A percentile compares a stretch with the other conserved stretches of the same genome.
phyloP scores from a whole-genome alignment of 768 basidiomycete species.

The Daedaleopsis sinensis region DNA sequence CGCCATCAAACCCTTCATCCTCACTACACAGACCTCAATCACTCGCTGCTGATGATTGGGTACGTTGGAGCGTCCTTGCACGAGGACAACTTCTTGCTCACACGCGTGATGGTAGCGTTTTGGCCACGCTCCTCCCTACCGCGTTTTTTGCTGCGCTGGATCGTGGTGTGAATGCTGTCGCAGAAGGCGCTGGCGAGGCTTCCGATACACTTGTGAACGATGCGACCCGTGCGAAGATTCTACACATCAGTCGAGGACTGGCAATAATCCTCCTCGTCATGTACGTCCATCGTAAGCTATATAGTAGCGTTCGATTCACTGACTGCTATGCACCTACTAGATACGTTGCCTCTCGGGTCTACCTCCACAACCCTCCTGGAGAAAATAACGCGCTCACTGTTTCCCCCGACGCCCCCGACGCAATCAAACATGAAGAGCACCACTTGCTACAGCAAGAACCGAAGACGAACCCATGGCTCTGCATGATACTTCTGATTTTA shows the following conservation, averaged over 20 bases:
- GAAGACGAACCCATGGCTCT: slow-evolving; percentile 65
- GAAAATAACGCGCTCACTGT: slow-evolving; percentile 47
- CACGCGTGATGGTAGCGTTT: slow-evolving; percentile 43
- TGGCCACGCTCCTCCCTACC: slow-evolving; percentile 64
- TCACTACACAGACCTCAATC: slow-evolving; percentile 66
- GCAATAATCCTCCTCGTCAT: slow-evolving; percentile 63
- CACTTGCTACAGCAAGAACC: slow-evolving; percentile 53
- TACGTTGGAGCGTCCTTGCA: slow-evolving; percentile 28
- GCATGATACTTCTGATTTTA: slow-evolving; percentile 51
- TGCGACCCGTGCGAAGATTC: slow-evolving; percentile 46
- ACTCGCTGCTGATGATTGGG: slow-evolving; percentile 71
- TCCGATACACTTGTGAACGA: slow-evolving; percentile 43
- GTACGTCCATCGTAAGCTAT: slow-evolving; percentile 37
- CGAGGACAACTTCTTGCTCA: neutral
- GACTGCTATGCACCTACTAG: slow-evolving; percentile 33
- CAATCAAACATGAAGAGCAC: slow-evolving; percentile 34
- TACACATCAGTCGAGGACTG: slow-evolving; percentile 67
- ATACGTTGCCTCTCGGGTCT: slow-evolving; percentile 69
- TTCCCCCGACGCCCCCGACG: slow-evolving; percentile 43
- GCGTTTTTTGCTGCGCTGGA: slow-evolving; percentile 70
- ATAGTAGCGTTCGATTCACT: no score
- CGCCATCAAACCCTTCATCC: slow-evolving; percentile 71
- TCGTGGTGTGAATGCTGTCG: slow-evolving; percentile 29
- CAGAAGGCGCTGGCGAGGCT: slow-evolving; percentile 22
- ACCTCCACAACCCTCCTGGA: slow-evolving; percentile 72